Percentiles rank a stretch among this genome's conserved stretches.
phyloP scores from a whole-genome alignment of 2,329 filamentous ascomycete genomes.

The Aspergillus spinulosporus region DNA sequence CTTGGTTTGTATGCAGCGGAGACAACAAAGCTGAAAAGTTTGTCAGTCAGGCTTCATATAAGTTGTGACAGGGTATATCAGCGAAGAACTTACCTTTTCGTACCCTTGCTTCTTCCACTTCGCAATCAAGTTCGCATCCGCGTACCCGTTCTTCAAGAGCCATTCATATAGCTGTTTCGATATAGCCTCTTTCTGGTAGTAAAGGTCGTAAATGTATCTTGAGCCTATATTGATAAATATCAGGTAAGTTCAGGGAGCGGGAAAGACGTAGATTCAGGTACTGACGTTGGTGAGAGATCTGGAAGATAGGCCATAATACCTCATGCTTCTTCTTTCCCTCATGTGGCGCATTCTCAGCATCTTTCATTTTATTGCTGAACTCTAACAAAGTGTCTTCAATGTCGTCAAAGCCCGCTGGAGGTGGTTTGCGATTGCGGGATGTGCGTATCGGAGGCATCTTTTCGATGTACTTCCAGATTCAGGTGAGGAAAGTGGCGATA shows the following conservation, averaged over 20 bases:
- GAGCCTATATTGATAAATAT: conserved; percentile 48
- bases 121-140: conserved; percentile 90
- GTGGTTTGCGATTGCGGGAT: conserved; percentile 62
- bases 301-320: conserved; percentile 94
- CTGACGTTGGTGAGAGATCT: conserved; percentile 88
- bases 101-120: conserved; percentile 99
- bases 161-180: conserved; percentile 90
- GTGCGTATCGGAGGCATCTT: conserved; percentile 63
- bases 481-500: neutral
- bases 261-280: neutral
- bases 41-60: neutral
- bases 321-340: conserved; percentile 83
- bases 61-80: neutral
- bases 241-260: conserved; percentile 6
- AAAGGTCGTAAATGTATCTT: conserved; percentile 94
- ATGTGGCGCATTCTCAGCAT: conserved; percentile 82
- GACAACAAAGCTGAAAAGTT: conserved; percentile 72
- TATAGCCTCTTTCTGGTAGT: conserved; percentile 97
- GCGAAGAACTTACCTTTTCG: conserved; percentile 69
- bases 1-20: conserved; percentile 97
- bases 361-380: conserved; percentile 69
- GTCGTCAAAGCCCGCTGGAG: conserved; percentile 67
- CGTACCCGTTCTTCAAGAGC: conserved; percentile 94
- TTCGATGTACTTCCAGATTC: neutral
- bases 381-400: conserved; percentile 68